phyloP scores from a whole-genome alignment of 352 stramenopile species.

The Phytopythium mirpurense region DNA sequence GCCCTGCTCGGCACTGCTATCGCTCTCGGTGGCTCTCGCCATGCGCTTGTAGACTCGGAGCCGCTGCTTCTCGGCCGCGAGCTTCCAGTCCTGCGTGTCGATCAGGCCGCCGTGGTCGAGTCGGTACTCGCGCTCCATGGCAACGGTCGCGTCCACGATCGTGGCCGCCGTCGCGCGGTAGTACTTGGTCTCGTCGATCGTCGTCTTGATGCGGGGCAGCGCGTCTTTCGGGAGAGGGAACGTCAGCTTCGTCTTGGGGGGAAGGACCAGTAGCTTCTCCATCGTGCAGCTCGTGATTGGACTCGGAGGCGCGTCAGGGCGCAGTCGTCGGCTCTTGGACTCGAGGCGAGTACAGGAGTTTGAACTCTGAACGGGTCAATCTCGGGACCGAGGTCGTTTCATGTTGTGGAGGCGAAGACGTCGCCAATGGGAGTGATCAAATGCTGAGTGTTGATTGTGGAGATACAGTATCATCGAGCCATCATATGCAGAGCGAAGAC shows the following conservation, averaged over 20 bases:
- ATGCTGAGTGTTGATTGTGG: too few species aligned
- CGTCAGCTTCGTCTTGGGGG: not conserved
- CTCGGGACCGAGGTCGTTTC: too few species aligned
- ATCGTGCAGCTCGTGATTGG: too few species aligned
- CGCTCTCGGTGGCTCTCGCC: not conserved
- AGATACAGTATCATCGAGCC: too few species aligned
- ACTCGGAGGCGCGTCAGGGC: too few species aligned
- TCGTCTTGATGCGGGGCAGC: not conserved
- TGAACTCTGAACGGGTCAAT: too few species aligned
- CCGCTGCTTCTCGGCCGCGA: not conserved
- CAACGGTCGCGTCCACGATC: not conserved
- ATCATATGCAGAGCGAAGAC: too few species aligned
- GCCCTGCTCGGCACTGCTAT: not conserved
- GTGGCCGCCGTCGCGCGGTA: not conserved
- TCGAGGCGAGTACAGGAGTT: too few species aligned
- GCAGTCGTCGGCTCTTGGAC: too few species aligned
- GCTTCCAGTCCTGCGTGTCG: constrained; percentile 1
- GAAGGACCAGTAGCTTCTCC: not conserved
- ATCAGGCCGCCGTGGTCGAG: too few species aligned
- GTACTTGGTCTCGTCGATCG: not conserved
- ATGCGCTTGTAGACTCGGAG: constrained; percentile 5
- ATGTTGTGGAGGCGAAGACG: too few species aligned
- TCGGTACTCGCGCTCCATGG: constrained; percentile 4
- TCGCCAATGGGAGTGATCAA: too few species aligned
- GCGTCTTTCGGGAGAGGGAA: not conserved